A percentile compares a stretch with the other conserved stretches of the same genome.
phyloP scores from a whole-genome alignment of 2,329 filamentous ascomycete genomes.

The Ophiostoma piceae region DNA sequence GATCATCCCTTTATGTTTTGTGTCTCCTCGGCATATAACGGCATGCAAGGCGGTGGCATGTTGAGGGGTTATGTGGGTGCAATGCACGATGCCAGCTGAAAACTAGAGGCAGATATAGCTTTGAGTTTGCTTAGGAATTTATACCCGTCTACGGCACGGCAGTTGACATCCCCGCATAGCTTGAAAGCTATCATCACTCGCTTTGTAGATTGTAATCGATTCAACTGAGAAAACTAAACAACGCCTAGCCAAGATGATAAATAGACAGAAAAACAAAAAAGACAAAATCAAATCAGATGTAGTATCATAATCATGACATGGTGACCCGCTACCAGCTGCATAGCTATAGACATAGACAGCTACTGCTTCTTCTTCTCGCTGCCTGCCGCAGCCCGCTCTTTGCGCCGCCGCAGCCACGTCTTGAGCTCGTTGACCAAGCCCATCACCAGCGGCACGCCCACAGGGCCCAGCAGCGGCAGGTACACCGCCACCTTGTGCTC shows the following conservation, averaged over 20 bases:
- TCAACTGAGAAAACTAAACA: not conserved
- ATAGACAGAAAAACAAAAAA: not conserved
- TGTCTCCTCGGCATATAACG: too few relatives aligned
- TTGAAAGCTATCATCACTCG: too few relatives aligned
- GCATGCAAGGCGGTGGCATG: too few relatives aligned
- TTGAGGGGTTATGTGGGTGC: too few relatives aligned
- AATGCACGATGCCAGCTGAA: too few relatives aligned
- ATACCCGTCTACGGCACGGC: too few relatives aligned
- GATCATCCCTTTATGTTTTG: too few relatives aligned
- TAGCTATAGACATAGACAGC: not conserved
- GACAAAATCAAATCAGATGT: not conserved
- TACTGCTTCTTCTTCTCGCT: constrained; percentile 36
- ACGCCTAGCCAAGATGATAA: not conserved
- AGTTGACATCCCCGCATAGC: too few relatives aligned
- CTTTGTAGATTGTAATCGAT: too few relatives aligned
- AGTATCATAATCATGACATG: not conserved
- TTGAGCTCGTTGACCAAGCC: constrained; percentile 76
- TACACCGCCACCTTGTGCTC: constrained; percentile 98
- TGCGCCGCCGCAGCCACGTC: constrained; percentile 49
- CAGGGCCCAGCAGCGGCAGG: constrained; percentile 79
- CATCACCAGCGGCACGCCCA: constrained; percentile 85
- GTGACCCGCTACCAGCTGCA: not conserved
- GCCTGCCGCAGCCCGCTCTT: constrained; percentile 38
- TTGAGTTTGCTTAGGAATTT: too few relatives aligned
- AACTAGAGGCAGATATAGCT: too few relatives aligned